Percentiles rank a stretch among this genome's conserved stretches.
phyloP scores from a whole-genome alignment of 2,329 filamentous ascomycete species.

The Fusarium cicatricum region DNA sequence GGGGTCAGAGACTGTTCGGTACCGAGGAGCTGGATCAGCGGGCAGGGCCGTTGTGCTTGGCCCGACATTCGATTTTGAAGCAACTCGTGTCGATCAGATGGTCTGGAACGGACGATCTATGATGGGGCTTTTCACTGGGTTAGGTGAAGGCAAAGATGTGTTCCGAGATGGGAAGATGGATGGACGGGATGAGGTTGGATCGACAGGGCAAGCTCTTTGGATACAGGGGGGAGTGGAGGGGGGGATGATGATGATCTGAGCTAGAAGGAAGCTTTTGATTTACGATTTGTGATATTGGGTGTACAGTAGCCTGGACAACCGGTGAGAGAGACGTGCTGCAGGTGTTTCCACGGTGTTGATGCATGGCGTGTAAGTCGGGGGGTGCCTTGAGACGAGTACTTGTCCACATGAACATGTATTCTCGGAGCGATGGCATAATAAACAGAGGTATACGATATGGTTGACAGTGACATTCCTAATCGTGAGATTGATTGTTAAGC shows the following conservation, averaged over 20 bases:
- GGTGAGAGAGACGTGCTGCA: neutral
- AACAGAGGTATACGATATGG: neutral
- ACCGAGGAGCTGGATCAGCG: conserved; percentile 25
- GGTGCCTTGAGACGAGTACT: conserved; percentile 6
- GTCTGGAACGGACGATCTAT: conserved; percentile 26
- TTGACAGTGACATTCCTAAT: neutral
- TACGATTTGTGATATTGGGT: conserved; percentile 1
- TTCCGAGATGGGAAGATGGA: conserved; percentile 24
- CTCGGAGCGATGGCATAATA: conserved; percentile 7
- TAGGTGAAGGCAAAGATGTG: conserved; percentile 14
- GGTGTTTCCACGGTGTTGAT: neutral
- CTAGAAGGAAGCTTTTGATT: neutral
- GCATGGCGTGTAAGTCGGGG: conserved; percentile 3
- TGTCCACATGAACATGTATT: neutral
- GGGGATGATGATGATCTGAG: neutral
- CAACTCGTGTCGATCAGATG: conserved; percentile 30
- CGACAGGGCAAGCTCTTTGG: conserved; percentile 28
- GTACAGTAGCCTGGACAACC: neutral
- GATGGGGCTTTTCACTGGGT: conserved; percentile 18
- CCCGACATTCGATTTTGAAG: conserved; percentile 1
- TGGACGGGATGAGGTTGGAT: conserved; percentile 17
- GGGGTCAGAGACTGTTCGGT: conserved; percentile 9
- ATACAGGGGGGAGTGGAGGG: conserved; percentile 16
- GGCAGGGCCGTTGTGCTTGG: conserved; percentile 13
- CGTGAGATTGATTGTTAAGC: neutral